Conservation (phyloP, 2,329 filamentous ascomycete species). For the Aspergillus luchuensis region DNA sequence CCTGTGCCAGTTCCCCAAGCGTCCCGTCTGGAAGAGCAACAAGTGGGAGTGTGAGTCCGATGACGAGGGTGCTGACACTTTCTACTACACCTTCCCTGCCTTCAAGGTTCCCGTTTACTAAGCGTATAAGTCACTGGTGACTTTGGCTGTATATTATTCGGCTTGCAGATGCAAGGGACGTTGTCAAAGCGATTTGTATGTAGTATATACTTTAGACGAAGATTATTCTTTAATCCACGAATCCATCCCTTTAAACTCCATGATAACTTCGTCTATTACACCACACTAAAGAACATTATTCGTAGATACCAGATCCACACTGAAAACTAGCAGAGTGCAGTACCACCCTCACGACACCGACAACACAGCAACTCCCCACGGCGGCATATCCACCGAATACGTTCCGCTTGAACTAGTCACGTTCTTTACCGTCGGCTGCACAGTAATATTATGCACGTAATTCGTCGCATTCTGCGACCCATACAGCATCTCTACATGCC, state of each 20-base stretch:
- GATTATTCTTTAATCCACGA: background rate
- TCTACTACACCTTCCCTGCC: conserved; percentile 6
- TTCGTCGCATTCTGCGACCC: conserved; percentile 25
- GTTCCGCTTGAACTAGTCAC: conserved; percentile 17
- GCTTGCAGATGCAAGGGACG: no score
- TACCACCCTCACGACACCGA: conserved; percentile 17
- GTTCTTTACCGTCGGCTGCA: conserved; percentile 18
- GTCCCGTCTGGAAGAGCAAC: conserved; percentile 33
- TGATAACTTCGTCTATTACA: no score
- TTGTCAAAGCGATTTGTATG: background rate
- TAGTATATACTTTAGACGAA: background rate
- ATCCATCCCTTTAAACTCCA: no score
- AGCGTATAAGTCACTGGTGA: background rate
- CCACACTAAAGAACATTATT: no score
- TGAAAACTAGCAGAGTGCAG: no score
- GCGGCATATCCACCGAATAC: conserved; percentile 26
- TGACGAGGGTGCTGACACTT: conserved; percentile 1
- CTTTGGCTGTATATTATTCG: no score
- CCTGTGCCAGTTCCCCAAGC: conserved; percentile 36
- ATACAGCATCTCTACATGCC: conserved; percentile 28
- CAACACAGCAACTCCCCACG: conserved; percentile 31
- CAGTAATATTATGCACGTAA: conserved; percentile 20
- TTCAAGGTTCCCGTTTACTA: conserved; percentile 5
- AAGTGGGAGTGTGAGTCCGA: conserved; percentile 27
- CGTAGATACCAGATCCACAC: no score